Conservation (phyloP, 352 stramenopile species). For the Globisporangium radiosum region DNA sequence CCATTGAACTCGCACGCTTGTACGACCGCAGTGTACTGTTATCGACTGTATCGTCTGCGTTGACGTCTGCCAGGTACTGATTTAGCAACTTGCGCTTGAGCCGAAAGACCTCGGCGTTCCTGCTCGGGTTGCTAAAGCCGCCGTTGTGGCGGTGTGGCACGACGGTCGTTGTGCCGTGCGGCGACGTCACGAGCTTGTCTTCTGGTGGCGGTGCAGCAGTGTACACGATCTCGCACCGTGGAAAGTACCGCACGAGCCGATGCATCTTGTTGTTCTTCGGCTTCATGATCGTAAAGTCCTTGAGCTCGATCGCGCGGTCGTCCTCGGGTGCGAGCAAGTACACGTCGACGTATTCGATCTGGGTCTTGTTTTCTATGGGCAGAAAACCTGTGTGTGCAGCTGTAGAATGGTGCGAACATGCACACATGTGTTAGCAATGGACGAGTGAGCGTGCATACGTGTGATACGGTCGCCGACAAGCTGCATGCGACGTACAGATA, state of each 20-base stretch:
- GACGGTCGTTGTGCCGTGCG: slow-evolving; percentile 42
- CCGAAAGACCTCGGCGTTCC: slow-evolving; percentile 60
- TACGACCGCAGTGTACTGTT: slow-evolving; percentile 5
- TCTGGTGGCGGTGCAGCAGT: slow-evolving; percentile 49
- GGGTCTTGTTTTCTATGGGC: neutral
- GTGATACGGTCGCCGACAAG: no score
- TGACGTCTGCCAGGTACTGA: slow-evolving; percentile 41
- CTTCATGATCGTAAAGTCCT: slow-evolving; percentile 82
- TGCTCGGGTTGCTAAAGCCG: slow-evolving; percentile 67
- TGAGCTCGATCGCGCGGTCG: slow-evolving; percentile 52
- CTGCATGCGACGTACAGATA: neutral
- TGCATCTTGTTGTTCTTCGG: slow-evolving; percentile 77
- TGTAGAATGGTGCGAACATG: neutral
- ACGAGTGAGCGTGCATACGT: no score
- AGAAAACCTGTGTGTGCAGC: neutral
- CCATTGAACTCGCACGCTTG: slow-evolving; percentile 11
- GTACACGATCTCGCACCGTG: slow-evolving; percentile 68
- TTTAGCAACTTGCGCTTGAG: slow-evolving; percentile 59
- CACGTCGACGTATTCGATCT: slow-evolving; percentile 63
- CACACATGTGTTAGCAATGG: no score
- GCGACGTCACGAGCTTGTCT: slow-evolving; percentile 49
- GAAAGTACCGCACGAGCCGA: slow-evolving; percentile 57
- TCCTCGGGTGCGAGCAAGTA: slow-evolving; percentile 68
- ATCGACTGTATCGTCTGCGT: neutral
- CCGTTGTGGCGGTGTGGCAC: slow-evolving; percentile 53